Conservation (phyloP, 78 protist genomes). For the Dictyostelium firmibasis region DNA sequence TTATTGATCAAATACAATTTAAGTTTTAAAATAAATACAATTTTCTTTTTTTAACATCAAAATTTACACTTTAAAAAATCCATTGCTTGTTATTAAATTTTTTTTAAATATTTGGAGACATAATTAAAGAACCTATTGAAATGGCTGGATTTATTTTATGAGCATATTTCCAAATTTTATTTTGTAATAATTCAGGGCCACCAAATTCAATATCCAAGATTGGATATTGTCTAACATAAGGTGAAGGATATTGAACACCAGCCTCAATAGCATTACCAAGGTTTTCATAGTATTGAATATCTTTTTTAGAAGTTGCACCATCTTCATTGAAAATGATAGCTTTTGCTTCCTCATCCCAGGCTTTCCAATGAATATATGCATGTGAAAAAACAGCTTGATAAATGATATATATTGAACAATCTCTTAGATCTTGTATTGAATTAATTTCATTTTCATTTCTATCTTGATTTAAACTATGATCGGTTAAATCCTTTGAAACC, state of each 20-base stretch:
- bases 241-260: constrained; percentile 55
- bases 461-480: constrained; percentile 22
- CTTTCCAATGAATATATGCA: constrained; percentile 61
- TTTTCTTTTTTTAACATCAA: too few species aligned
- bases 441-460: background rate
- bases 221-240: constrained; percentile 48
- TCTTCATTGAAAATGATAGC: constrained; percentile 20
- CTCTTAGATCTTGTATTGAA: background rate
- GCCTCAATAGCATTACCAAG: constrained; percentile 64
- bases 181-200: constrained; percentile 23
- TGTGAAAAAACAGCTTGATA: constrained; percentile 42
- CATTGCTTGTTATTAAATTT: background rate
- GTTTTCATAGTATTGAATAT: constrained; percentile 22
- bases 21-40: too few species aligned
- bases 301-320: constrained; percentile 17
- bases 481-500: constrained; percentile 7
- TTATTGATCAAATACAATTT: too few species aligned
- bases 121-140: constrained; percentile 40
- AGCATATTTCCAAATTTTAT: constrained; percentile 44
- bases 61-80: too few species aligned
- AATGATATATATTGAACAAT: constrained; percentile 6
- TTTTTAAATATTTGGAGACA: constrained; percentile 59
- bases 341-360: constrained; percentile 55
- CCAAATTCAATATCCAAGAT: constrained; percentile 41
- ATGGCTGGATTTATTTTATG: constrained; percentile 55